phyloP scores from a whole-genome alignment of 495 filamentous ascomycete genomes.

The Beverwykella pulmonaria region DNA sequence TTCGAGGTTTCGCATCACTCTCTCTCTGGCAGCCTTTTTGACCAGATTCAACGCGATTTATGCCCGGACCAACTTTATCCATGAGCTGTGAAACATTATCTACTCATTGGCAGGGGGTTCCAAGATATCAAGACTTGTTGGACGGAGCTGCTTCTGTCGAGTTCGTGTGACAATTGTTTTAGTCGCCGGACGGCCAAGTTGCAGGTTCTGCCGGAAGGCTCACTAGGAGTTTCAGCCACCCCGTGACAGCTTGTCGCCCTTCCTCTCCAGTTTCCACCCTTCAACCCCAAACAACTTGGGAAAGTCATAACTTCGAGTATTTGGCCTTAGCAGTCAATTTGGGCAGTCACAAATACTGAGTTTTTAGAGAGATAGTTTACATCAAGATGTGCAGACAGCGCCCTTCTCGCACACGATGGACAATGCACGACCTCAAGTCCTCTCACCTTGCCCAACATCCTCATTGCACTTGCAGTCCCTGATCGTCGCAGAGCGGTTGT shows the following conservation, averaged over 20 bases:
- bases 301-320: neutral
- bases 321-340: no score
- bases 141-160: neutral
- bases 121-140: neutral
- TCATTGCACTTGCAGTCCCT: neutral
- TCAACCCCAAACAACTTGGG: neutral
- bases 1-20: no score
- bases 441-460: no score
- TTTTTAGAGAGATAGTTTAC: no score
- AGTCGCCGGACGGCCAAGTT: neutral
- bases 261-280: no score
- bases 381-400: no score
- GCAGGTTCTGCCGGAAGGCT: neutral
- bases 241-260: neutral
- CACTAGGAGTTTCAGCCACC: neutral
- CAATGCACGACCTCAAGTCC: no score
- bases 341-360: no score
- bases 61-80: neutral
- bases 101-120: neutral
- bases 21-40: no score
- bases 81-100: neutral
- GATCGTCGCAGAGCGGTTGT: neutral
- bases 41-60: no score
- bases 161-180: neutral
- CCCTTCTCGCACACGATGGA: no score